Evolutionary conservation across 2,329 filamentous ascomycete species (phyloP).

Genomic region (Ceratocystis cacaofunesta): DNA sequence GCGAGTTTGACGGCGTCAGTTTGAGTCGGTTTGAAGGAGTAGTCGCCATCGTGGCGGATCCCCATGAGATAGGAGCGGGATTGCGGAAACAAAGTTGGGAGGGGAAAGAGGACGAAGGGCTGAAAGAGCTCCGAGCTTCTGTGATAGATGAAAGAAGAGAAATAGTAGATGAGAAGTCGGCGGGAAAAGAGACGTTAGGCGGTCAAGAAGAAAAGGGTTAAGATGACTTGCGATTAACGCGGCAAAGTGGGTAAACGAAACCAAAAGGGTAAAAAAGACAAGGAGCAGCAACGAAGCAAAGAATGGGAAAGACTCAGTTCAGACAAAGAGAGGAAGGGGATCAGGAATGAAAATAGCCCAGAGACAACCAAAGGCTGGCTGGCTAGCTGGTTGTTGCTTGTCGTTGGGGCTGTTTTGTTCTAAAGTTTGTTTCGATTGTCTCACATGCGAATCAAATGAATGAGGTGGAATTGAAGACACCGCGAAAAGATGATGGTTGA

Average conservation of each 20-base stretch:
- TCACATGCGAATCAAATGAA: not conserved
- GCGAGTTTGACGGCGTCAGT: conserved; percentile 64
- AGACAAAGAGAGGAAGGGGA: not conserved
- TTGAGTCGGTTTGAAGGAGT: conserved; percentile 47
- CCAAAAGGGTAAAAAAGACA: not conserved
- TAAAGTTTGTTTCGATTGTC: not conserved
- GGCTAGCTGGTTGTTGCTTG: not conserved
- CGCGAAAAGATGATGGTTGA: not conserved
- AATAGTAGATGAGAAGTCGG: not conserved
- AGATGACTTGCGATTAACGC: not conserved
- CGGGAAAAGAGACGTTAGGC: conserved; percentile 4
- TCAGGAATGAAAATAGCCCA: not conserved
- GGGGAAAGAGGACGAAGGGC: not conserved
- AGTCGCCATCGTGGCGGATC: conserved; percentile 36
- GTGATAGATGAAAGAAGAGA: not conserved
- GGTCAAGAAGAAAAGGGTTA: not conserved
- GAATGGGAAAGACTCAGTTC: not conserved
- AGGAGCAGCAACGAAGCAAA: not conserved
- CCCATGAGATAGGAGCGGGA: conserved; percentile 33
- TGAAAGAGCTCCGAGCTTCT: not conserved
- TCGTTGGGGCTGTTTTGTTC: not conserved
- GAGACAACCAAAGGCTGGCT: not conserved
- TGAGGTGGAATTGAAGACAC: not conserved
- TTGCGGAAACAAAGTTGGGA: conserved; percentile 6
- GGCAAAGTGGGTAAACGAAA: not conserved